phyloP scores from a whole-genome alignment of 2,329 filamentous ascomycete genomes.

The Neospermospora avenae region DNA sequence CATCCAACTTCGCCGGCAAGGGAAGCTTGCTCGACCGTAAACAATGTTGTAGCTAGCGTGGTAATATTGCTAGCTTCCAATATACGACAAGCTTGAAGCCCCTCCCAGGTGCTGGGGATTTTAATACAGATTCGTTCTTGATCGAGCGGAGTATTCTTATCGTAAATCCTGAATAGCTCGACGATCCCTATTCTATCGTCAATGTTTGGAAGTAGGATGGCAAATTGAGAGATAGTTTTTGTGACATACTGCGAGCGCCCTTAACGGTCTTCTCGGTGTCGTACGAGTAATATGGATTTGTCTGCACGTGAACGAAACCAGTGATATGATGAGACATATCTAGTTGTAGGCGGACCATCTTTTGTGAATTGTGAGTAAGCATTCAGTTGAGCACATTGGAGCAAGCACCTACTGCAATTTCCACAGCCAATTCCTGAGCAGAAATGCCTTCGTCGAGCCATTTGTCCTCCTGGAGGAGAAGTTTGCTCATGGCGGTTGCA shows the following conservation, averaged over 20 bases:
- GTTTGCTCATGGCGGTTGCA: conserved; percentile 37
- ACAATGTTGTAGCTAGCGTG: conserved; percentile 61
- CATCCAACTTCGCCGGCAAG: conserved; percentile 56
- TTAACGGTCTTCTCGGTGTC: conserved; percentile 46
- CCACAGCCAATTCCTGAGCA: conserved; percentile 49
- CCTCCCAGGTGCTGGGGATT: conserved; percentile 61
- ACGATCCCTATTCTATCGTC: conserved; percentile 44
- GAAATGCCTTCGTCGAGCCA: too few relatives aligned
- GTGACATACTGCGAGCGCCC: conserved; percentile 46
- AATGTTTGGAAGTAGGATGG: background rate
- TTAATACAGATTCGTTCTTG: conserved; percentile 56
- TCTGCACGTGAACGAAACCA: conserved; percentile 56
- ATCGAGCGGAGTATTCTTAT: conserved; percentile 44
- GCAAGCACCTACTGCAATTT: conserved; percentile 46
- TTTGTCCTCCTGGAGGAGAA: too few relatives aligned
- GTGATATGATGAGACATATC: conserved; percentile 47
- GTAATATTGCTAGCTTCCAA: conserved; percentile 52
- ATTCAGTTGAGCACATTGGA: background rate
- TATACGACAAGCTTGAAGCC: conserved; percentile 54
- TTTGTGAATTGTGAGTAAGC: background rate
- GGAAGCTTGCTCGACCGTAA: conserved; percentile 57
- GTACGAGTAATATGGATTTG: conserved; percentile 55
- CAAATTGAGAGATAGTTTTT: background rate
- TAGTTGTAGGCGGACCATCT: conserved; percentile 55
- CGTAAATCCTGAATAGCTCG: conserved; percentile 44